phyloP scores from a whole-genome alignment of 2,329 filamentous ascomycete species.

The Aspergillus ochraceus region DNA sequence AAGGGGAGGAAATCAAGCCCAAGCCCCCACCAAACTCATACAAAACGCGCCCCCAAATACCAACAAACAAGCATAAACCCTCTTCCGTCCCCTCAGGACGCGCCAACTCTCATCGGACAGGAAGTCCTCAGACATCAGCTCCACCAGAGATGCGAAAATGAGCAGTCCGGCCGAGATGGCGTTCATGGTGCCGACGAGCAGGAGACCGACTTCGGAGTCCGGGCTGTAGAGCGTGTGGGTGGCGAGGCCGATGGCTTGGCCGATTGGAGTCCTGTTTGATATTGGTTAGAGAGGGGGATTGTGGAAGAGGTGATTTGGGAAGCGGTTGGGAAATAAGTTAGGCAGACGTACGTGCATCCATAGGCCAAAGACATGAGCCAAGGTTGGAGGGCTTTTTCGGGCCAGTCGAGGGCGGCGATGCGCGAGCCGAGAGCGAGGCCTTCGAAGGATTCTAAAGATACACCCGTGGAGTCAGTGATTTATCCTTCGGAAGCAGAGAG shows the following conservation, averaged over 20 bases:
- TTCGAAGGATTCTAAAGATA: constrained; percentile 34
- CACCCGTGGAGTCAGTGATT: background rate
- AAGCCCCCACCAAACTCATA: constrained; percentile 73
- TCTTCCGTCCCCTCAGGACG: constrained; percentile 60
- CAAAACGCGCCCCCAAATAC: constrained; percentile 65
- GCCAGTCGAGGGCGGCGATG: constrained; percentile 33
- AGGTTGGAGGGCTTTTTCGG: constrained; percentile 33
- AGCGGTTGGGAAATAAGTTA: background rate
- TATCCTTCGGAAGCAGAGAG: background rate
- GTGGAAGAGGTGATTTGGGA: background rate
- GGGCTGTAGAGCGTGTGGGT: constrained; percentile 75
- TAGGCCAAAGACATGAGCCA: constrained; percentile 79
- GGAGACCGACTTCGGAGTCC: constrained; percentile 67
- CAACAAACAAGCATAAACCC: constrained; percentile 63
- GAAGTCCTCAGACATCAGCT: constrained; percentile 77
- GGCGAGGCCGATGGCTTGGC: constrained; percentile 75
- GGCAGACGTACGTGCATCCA: constrained; percentile 50
- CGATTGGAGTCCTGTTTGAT: constrained; percentile 64
- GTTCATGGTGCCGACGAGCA: constrained; percentile 81
- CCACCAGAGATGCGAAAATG: constrained; percentile 74
- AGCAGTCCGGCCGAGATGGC: constrained; percentile 75
- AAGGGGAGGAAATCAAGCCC: constrained; percentile 52
- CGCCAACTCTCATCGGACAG: constrained; percentile 73
- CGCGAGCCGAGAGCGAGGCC: constrained; percentile 36
- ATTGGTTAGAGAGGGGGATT: background rate